Base-by-base conservation (phyloP, 2,329 filamentous ascomycete genomes). In the Aureobasidium sp. region DNA sequence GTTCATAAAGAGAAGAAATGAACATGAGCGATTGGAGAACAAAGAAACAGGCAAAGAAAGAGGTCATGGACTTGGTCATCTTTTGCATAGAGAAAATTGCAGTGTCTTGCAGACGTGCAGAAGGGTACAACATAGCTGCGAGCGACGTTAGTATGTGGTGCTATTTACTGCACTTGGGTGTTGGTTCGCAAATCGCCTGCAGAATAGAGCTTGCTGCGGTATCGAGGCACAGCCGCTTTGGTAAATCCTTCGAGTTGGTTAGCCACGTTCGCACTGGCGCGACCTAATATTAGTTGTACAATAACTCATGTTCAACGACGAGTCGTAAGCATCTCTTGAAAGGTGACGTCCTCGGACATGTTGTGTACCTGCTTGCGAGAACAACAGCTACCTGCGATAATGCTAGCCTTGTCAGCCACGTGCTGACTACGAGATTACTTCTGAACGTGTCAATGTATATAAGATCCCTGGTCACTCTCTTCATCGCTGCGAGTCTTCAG, bases 111-210 rank as follows among this genome's bases (percentile, higher is more conserved):
- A 58, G 54, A 48, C 32, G 8, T 21, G 25, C 21, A 47, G 30
- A 58, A 36, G 27, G n/a, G 53, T n/a, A 57, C 53, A 37, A 48
- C 42, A 48, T 47, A 16, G 10, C 53, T 13, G 42, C 27, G 41
- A 39, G 29, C 21, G 6, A 37, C 10, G 21, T 58, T 48, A 39
- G n/a, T 16, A 47, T 58, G 54, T 39, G 29, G 54, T 58, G 54
- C 42, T 47, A 58, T 58, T 57, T 57, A 57, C 53, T 57, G 39
- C 53, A 57, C 53, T 57, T 45, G 53, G 53, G 53, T 57, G 53
- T 57, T 57, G 53, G 53, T 57, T 45, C 16, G 53, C 29, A 45
- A 57, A 57, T 58, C 37, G 39, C 16, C 39, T 45, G 39, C 30
- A 58, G 14, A 47, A 39, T 48, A 37, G 32, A 58, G 54, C 30